Conservation (phyloP, 805 yeast species). For the Metschnikowia koreensis region DNA sequence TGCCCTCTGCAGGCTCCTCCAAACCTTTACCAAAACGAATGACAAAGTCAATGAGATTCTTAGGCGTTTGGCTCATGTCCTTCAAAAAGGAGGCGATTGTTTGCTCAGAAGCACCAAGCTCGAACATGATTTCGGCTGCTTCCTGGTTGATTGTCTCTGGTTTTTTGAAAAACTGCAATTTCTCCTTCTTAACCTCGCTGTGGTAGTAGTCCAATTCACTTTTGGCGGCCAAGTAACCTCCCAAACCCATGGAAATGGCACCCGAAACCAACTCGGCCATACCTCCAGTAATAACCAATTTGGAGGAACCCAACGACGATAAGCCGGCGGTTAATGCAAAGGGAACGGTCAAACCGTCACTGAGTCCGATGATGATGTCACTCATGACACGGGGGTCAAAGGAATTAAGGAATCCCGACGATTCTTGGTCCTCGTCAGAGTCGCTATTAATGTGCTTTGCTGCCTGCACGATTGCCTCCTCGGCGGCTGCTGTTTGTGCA, state of each 20-base stretch:
- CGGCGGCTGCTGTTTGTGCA: slow-evolving; percentile 34
- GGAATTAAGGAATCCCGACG: slow-evolving; percentile 44
- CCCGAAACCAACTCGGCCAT: slow-evolving; percentile 97
- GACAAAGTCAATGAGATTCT: slow-evolving; percentile 78
- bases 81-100: slow-evolving; percentile 71
- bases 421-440: slow-evolving; percentile 17
- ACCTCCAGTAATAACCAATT: slow-evolving; percentile 94
- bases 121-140: slow-evolving; percentile 75
- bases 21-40: slow-evolving; percentile 88
- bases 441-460: slow-evolving; percentile 25
- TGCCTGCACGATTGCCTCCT: slow-evolving; percentile 36
- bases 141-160: slow-evolving; percentile 69
- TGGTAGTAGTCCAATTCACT: slow-evolving; percentile 77
- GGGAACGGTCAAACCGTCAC: slow-evolving; percentile 97
- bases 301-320: slow-evolving; percentile 84
- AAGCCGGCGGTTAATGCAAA: slow-evolving; percentile 97
- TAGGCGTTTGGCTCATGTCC: slow-evolving; percentile 78
- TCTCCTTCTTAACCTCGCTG: slow-evolving; percentile 70
- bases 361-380: slow-evolving; percentile 87
- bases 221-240: slow-evolving; percentile 94
- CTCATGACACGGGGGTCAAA: slow-evolving; percentile 92
- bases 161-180: slow-evolving; percentile 61
- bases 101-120: slow-evolving; percentile 67
- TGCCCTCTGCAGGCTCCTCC: slow-evolving; percentile 91
- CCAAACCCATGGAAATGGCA: slow-evolving; percentile 96